Evolutionary conservation across 176 grass and related monocot species (phyloP).

Genomic region (Carex pumila): DNA sequence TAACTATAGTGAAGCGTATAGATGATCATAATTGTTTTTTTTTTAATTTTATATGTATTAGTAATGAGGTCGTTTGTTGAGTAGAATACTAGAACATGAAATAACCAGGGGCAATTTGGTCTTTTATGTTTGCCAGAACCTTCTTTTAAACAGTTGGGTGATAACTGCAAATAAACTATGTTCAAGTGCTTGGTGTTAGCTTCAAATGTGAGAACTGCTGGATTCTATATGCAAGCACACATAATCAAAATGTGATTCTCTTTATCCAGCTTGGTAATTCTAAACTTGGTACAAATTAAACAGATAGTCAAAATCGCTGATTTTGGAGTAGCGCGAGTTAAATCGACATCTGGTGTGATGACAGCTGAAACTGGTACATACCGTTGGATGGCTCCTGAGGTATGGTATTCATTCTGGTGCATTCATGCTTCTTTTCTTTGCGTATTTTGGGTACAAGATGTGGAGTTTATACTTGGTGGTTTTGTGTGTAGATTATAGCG

Average conservation of each 20-base stretch:
- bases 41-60: neutral
- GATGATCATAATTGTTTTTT: neutral
- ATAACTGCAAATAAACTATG: neutral
- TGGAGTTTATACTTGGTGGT: neutral
- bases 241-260: neutral
- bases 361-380: conserved; percentile 51
- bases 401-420: neutral
- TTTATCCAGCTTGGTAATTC: neutral
- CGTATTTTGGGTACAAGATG: neutral
- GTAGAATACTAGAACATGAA: neutral
- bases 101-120: neutral
- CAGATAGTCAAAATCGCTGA: conserved; percentile 40
- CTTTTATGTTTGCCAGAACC: neutral
- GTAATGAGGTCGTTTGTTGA: neutral
- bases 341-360: conserved; percentile 34
- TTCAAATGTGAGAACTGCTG: neutral
- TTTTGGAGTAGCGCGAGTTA: conserved; percentile 47
- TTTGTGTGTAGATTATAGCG: conserved; percentile 57
- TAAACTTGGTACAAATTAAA: conserved; percentile 1
- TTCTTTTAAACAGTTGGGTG: neutral
- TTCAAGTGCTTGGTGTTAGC: neutral
- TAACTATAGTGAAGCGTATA: neutral
- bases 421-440: neutral
- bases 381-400: conserved; percentile 51
- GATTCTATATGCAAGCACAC: neutral